Conservation (phyloP, 371 early-diverging fungal genomes). For the Phascolomyces articulosus region DNA sequence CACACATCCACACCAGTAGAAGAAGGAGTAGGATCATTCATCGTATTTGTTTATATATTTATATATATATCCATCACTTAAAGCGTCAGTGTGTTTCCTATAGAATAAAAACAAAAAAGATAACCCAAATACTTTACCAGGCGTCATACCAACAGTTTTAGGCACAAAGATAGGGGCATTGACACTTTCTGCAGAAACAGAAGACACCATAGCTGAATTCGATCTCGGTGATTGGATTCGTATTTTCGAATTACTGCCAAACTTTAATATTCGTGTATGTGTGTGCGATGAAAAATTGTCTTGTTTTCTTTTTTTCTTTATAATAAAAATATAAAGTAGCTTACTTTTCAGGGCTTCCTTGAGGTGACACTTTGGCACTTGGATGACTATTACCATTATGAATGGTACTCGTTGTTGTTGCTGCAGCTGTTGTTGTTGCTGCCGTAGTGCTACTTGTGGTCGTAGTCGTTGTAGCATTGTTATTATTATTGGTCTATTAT, state of each 20-base stretch:
- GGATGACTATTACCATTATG: background rate
- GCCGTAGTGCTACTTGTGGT: background rate
- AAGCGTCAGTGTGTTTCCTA: too few species aligned
- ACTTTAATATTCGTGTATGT: background rate
- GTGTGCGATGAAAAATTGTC: background rate
- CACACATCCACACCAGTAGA: too few species aligned
- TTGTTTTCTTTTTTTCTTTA: background rate
- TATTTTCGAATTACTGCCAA: constrained; percentile 52
- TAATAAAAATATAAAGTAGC: constrained; percentile 6
- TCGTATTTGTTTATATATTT: background rate
- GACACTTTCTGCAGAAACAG: constrained; percentile 60
- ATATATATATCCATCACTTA: background rate
- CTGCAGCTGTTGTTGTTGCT: background rate
- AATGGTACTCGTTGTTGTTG: background rate
- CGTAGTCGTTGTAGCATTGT: background rate
- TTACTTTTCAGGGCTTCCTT: constrained; percentile 64
- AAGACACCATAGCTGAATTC: constrained; percentile 37
- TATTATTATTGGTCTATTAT: constrained; percentile 14
- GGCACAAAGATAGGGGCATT: constrained; percentile 73
- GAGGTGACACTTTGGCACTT: constrained; percentile 24
- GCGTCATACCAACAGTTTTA: constrained; percentile 29
- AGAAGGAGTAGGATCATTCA: too few species aligned
- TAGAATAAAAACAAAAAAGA: too few species aligned
- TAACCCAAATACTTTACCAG: background rate
- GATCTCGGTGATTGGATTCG: constrained; percentile 67